phyloP scores from a whole-genome alignment of 805 yeast genomes.

The Candida rishiriensis region DNA sequence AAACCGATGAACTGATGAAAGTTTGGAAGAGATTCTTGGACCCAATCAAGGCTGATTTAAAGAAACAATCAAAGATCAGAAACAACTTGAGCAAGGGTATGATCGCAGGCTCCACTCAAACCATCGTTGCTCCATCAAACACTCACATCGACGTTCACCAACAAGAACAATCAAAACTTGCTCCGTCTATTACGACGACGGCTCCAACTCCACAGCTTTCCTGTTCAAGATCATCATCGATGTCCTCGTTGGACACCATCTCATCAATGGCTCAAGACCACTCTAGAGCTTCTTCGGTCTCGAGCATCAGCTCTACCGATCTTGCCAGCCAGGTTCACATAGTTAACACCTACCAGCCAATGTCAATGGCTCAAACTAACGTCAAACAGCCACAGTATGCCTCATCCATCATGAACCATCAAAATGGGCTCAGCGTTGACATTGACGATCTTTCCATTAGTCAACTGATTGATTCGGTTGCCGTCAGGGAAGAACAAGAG shows the following conservation, averaged over 20 bases:
- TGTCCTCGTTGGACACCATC: neutral
- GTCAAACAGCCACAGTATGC: conserved; percentile 1
- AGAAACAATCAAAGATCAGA: conserved; percentile 29
- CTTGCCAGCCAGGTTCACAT: conserved; percentile 1
- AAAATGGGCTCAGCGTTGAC: conserved; percentile 2
- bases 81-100: conserved; percentile 25
- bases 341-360: conserved; percentile 6
- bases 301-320: conserved; percentile 17
- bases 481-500: conserved; percentile 31
- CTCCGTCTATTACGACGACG: neutral
- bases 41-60: conserved; percentile 42
- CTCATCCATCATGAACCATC: conserved; percentile 1
- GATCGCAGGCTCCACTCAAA: conserved; percentile 27
- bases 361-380: neutral
- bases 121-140: conserved; percentile 13
- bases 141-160: conserved; percentile 1
- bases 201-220: neutral
- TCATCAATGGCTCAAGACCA: conserved; percentile 20
- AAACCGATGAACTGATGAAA: conserved; percentile 38
- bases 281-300: conserved; percentile 30
- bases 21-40: conserved; percentile 43
- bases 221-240: conserved; percentile 18
- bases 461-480: conserved; percentile 28
- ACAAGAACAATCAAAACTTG: conserved; percentile 1
- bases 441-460: conserved; percentile 21